Conservation (phyloP, 2,329 filamentous ascomycete genomes). For the Aspergillus ustus region DNA sequence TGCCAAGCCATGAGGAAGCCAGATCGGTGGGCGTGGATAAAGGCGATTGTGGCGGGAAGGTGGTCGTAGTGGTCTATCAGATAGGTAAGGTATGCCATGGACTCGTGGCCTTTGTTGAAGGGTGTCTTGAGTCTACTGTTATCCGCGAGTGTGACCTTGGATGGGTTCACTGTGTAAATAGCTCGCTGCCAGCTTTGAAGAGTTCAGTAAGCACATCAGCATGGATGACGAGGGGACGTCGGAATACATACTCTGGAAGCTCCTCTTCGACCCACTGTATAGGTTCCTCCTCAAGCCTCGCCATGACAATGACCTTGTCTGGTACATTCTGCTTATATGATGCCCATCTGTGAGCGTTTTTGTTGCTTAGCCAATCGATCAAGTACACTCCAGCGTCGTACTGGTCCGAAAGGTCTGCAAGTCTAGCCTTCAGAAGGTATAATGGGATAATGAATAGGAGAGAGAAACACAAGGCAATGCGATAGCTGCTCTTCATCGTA, state of each 20-base stretch:
- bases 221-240: neutral
- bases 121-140: conserved; percentile 35
- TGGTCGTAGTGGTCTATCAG: conserved; percentile 51
- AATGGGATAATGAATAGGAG: conserved; percentile 33
- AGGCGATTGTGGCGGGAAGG: conserved; percentile 59
- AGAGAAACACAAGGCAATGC: conserved; percentile 31
- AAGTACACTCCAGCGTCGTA: conserved; percentile 43
- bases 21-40: conserved; percentile 62
- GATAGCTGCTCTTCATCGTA: conserved; percentile 37
- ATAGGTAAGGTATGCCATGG: conserved; percentile 54
- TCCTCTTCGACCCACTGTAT: conserved; percentile 51
- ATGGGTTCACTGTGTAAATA: conserved; percentile 50
- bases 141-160: conserved; percentile 28
- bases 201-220: neutral
- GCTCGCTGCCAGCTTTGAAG: conserved; percentile 50
- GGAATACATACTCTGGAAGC: conserved; percentile 48
- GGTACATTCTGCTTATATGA: conserved; percentile 20
- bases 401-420: conserved; percentile 41
- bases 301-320: conserved; percentile 52
- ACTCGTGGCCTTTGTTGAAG: conserved; percentile 52
- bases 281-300: conserved; percentile 48
- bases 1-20: conserved; percentile 57
- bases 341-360: conserved; percentile 10
- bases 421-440: conserved; percentile 37
- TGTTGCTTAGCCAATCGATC: conserved; percentile 34